Percentiles rank a stretch among this genome's conserved stretches.
phyloP scores from a whole-genome alignment of 2,329 filamentous ascomycete species.

The Colletotrichum endophyticum region DNA sequence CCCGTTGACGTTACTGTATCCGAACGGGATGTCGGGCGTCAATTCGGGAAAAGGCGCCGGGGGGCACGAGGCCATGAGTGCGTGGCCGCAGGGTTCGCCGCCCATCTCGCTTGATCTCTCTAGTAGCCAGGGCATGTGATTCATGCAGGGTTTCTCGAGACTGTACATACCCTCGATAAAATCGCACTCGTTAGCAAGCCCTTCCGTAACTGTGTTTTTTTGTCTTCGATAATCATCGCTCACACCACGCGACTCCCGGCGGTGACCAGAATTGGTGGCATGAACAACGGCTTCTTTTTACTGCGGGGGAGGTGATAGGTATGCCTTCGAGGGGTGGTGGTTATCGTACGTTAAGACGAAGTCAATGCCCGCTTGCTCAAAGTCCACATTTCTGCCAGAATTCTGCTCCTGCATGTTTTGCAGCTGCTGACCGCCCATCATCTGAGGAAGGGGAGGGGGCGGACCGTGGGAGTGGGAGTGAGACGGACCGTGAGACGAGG shows the following conservation, averaged over 20 bases:
- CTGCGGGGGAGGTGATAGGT: slow-evolving; percentile 68
- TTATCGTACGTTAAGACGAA: slow-evolving; percentile 86
- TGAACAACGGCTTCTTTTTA: slow-evolving; percentile 33
- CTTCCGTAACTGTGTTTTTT: slow-evolving; percentile 23
- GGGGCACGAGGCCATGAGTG: slow-evolving; percentile 90
- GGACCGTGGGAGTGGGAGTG: slow-evolving; percentile 22
- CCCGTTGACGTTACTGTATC: slow-evolving; percentile 42
- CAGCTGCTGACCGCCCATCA: slow-evolving; percentile 35
- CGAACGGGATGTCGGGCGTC: slow-evolving; percentile 58
- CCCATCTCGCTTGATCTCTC: slow-evolving; percentile 64
- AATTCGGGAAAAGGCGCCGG: slow-evolving; percentile 65
- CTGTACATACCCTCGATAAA: slow-evolving; percentile 53
- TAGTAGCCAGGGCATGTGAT: slow-evolving; percentile 82
- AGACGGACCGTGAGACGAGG: slow-evolving; percentile 29
- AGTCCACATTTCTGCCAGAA: slow-evolving; percentile 60
- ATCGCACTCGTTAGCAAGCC: slow-evolving; percentile 49
- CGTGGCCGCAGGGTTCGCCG: slow-evolving; percentile 81
- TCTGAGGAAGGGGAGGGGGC: slow-evolving; percentile 23
- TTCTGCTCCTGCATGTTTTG: slow-evolving; percentile 27
- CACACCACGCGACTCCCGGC: slow-evolving; percentile 14
- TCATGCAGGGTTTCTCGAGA: slow-evolving; percentile 92
- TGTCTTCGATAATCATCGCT: not conserved
- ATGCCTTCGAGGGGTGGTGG: slow-evolving; percentile 63
- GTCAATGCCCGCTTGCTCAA: slow-evolving; percentile 85
- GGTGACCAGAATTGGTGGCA: slow-evolving; percentile 11